Base-by-base conservation (phyloP, 2,329 filamentous ascomycete species). In the Amauroascus verrucosus region DNA sequence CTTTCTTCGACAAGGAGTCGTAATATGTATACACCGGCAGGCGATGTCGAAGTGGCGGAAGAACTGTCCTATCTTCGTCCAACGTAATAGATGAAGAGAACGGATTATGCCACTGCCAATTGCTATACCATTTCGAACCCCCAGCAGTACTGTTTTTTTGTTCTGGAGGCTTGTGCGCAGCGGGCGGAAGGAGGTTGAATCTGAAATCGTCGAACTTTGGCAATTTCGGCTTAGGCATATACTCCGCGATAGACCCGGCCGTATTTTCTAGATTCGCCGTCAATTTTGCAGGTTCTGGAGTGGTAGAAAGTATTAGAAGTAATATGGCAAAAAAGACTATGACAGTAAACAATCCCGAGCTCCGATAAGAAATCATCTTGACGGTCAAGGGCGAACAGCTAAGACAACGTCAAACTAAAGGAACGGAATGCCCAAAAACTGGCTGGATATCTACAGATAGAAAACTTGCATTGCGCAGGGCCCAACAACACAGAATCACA, bases 11-110 rank as follows among this genome's bases (percentile, higher is more conserved):
- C 3, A 79, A 81, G 9, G 80, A 74, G 63, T 95, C 88, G 67
- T 95, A 95, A 69, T 91, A 97, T 58, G 89, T 95, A 70, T 95
- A 97, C 52, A 97, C 83, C 0, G 82, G 77, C 22, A 85, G 82
- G 20, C 91, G 80, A 30, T 79, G 73, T 45, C 68, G 71, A 26
- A 95, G 73, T 2, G 87, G 86, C 45, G 93, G 93, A 2, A 97
- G 81, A 52, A 97, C 79, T 6, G 86, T 84, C 51, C 88, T 79
- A 63, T 86, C 85, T 67, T 95, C 86, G 64, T 95, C 90, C 54
- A 93, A 77, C 0, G 81, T 82, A 54, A 93, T 76, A 14, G 82
- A 80, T 41, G 83, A 89, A 16, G 89, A 95, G 68, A 96, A 97
- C 2, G 90, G 88, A 57, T 86, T 86, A 62, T 87, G 77, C 89